Evolutionary conservation across 2,329 filamentous ascomycete species (phyloP).

Genomic region (Fusarium sp.): DNA sequence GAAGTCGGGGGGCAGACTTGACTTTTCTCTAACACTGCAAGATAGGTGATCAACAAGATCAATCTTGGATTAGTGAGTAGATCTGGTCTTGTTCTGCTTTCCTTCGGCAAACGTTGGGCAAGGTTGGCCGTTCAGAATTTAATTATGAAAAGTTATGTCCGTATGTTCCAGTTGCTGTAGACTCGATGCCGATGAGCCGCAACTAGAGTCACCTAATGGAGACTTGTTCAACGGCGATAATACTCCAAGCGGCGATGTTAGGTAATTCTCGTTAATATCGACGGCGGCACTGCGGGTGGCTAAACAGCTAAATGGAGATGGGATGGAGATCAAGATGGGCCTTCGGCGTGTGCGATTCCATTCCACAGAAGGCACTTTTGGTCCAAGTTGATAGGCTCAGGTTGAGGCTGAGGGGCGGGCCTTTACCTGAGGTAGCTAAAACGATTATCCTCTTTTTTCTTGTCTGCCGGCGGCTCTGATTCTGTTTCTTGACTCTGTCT

Average conservation of each 20-base stretch:
- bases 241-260: constrained; percentile 35
- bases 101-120: neutral
- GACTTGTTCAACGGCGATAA: constrained; percentile 20
- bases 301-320: constrained; percentile 19
- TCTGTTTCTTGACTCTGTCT: neutral
- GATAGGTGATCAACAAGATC: constrained; percentile 2
- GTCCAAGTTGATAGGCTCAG: constrained; percentile 22
- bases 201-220: constrained; percentile 2
- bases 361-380: constrained; percentile 28
- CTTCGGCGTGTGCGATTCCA: constrained; percentile 38
- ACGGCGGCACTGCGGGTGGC: constrained; percentile 33
- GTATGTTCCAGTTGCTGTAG: neutral
- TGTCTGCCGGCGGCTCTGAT: constrained; percentile 19
- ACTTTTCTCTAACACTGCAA: constrained; percentile 4
- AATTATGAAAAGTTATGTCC: constrained; percentile 6
- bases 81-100: neutral
- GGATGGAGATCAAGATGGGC: neutral
- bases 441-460: constrained; percentile 14
- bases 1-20: constrained; percentile 5
- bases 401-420: constrained; percentile 17
- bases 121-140: constrained; percentile 5
- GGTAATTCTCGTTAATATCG: constrained; percentile 26
- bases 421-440: constrained; percentile 26
- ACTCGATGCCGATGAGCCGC: constrained; percentile 21
- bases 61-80: neutral